Conservation (phyloP, 2,329 filamentous ascomycete genomes). For the Colletotrichum eleusines region DNA sequence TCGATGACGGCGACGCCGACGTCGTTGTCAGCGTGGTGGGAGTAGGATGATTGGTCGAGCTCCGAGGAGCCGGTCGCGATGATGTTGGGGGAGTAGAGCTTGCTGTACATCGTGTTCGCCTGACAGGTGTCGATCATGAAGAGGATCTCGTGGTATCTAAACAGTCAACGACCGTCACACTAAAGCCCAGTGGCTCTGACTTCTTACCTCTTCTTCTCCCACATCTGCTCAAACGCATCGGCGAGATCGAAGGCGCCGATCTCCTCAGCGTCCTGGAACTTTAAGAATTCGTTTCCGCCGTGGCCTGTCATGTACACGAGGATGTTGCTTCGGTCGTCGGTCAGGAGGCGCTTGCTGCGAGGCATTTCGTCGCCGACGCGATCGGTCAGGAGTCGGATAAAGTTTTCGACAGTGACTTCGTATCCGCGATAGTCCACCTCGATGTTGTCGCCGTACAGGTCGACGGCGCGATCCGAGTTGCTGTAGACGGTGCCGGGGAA, state of each 20-base stretch:
- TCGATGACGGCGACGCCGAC: slow-evolving; percentile 98
- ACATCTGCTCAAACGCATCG: slow-evolving; percentile 99
- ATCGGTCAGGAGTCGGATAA: slow-evolving; percentile 94
- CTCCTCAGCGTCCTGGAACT: slow-evolving; percentile 98
- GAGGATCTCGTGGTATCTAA: slow-evolving; percentile 91
- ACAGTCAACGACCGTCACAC: not conserved
- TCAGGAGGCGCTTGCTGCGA: slow-evolving; percentile 91
- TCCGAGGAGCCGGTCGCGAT: slow-evolving; percentile 97
- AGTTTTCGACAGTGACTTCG: slow-evolving; percentile 98
- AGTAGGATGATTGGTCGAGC: slow-evolving; percentile 96
- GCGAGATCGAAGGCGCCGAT: slow-evolving; percentile 96
- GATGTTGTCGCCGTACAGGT: slow-evolving; percentile 98
- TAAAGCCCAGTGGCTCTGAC: not conserved
- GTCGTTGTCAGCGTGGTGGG: slow-evolving; percentile 97
- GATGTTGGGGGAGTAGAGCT: slow-evolving; percentile 98
- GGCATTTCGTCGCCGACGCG: slow-evolving; percentile 95
- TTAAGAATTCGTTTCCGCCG: slow-evolving; percentile 96
- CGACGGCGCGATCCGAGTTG: slow-evolving; percentile 94
- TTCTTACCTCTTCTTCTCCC: slow-evolving; percentile 95
- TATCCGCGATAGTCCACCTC: slow-evolving; percentile 99
- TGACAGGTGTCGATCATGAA: slow-evolving; percentile 99
- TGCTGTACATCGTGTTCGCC: slow-evolving; percentile 99
- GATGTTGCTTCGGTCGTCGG: slow-evolving; percentile 96
- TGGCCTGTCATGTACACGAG: slow-evolving; percentile 99
- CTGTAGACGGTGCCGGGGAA: slow-evolving; percentile 99